Percentiles rank a stretch among this genome's conserved stretches.
These are phyloP conservation scores for Xylaria intraflava DNA, from an alignment of 495 filamentous ascomycete species.

Conservation along the genomic window DNA sequence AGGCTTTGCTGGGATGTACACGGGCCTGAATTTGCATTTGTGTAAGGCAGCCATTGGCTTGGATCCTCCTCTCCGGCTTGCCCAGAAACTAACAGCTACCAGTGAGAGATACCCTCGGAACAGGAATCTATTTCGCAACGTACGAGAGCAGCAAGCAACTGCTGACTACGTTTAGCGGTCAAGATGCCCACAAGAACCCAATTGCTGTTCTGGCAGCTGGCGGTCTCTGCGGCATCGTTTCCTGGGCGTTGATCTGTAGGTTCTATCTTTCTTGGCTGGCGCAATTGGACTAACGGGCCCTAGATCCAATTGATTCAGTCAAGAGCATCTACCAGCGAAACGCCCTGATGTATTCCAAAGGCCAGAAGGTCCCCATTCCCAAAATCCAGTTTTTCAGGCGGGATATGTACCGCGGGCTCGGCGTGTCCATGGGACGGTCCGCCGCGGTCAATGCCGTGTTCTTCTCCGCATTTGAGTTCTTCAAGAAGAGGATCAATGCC, in stretches of 20 bases:
- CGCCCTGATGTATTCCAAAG: slow-evolving; percentile 58
- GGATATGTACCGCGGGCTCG: slow-evolving; percentile 69
- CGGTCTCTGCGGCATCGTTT: slow-evolving; percentile 71
- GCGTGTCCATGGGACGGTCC: slow-evolving; percentile 72
- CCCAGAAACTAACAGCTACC: slow-evolving; percentile 13
- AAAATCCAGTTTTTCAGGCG: slow-evolving; percentile 67
- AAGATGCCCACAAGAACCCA: slow-evolving; percentile 60
- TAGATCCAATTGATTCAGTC: slow-evolving; percentile 72
- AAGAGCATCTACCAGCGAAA: slow-evolving; percentile 81
- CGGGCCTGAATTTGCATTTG: slow-evolving; percentile 76
- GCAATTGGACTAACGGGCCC: slow-evolving; percentile 33
- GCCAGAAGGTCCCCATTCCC: slow-evolving; percentile 51
- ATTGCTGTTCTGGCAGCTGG: slow-evolving; percentile 67
- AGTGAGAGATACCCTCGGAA: slow-evolving; percentile 83
- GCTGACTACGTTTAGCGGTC: slow-evolving; percentile 64
- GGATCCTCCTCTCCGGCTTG: background rate
- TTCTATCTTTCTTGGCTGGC: slow-evolving; percentile 4
- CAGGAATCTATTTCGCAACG: slow-evolving; percentile 83
- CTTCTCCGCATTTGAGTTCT: slow-evolving; percentile 69
- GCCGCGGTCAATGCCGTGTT: slow-evolving; percentile 71
- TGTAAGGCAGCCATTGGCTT: slow-evolving; percentile 41
- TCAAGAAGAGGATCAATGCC: slow-evolving; percentile 64
- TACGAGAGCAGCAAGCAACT: slow-evolving; percentile 89
- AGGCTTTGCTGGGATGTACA: slow-evolving; percentile 75
- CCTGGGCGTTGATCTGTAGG: slow-evolving; percentile 69